Evolutionary conservation across 257 asterid genomes (phyloP).

Genomic region (Lycium barbarum): DNA sequence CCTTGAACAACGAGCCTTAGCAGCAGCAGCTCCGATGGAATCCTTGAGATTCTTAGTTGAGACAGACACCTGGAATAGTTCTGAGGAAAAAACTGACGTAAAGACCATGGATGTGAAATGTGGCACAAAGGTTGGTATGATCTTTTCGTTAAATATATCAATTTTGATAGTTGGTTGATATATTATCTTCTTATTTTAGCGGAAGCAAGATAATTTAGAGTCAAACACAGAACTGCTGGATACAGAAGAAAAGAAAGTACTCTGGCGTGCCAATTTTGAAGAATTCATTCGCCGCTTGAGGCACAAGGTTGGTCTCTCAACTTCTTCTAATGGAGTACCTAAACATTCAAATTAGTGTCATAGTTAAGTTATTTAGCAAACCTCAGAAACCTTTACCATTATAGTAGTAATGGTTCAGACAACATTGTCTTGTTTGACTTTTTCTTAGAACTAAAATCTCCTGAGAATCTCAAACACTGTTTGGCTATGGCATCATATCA

Average conservation of each 20-base stretch:
- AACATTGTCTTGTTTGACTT: background rate
- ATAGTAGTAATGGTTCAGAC: background rate
- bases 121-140: constrained; percentile 70
- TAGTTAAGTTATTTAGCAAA: constrained; percentile 8
- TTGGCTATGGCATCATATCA: constrained; percentile 17
- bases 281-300: constrained; percentile 73
- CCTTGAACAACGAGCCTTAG: constrained; percentile 71
- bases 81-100: constrained; percentile 50
- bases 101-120: constrained; percentile 31
- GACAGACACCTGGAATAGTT: constrained; percentile 44
- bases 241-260: constrained; percentile 54
- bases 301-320: constrained; percentile 61
- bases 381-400: background rate
- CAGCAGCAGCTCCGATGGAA: constrained; percentile 83
- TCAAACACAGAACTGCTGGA: constrained; percentile 53
- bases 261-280: constrained; percentile 94
- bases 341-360: constrained; percentile 23
- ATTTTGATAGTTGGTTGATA: constrained; percentile 37
- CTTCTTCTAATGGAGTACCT: background rate
- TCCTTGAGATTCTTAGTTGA: constrained; percentile 76
- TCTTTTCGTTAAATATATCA: constrained; percentile 22
- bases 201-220: constrained; percentile 58
- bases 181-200: constrained; percentile 48
- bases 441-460: constrained; percentile 8
- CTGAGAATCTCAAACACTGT: background rate